Percentiles rank a stretch among this genome's conserved stretches.
Evolutionary conservation across 2,329 filamentous ascomycete species (phyloP).

Genomic region (Fusarium poae): DNA sequence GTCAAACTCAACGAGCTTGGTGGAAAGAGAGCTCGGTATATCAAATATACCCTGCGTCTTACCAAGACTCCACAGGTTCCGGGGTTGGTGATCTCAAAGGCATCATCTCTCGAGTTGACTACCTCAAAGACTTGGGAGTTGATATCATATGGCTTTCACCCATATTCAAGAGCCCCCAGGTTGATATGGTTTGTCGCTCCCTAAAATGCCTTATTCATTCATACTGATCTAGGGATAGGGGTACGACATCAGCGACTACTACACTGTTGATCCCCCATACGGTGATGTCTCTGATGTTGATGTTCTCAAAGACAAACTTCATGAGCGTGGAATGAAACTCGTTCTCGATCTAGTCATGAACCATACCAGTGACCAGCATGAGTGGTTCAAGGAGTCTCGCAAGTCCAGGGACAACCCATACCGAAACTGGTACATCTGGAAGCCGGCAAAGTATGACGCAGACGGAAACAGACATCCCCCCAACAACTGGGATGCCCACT

Average conservation of each 20-base stretch:
- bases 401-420: conserved; percentile 66
- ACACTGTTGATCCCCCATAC: conserved; percentile 73
- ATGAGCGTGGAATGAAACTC: conserved; percentile 74
- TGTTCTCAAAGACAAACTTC: conserved; percentile 69
- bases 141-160: conserved; percentile 69
- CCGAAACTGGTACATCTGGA: conserved; percentile 76
- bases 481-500: conserved; percentile 67
- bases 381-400: conserved; percentile 69
- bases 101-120: conserved; percentile 68
- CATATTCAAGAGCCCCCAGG: conserved; percentile 66
- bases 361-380: conserved; percentile 71
- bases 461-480: conserved; percentile 71
- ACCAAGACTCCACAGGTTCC: conserved; percentile 69
- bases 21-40: conserved; percentile 73
- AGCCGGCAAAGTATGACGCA: conserved; percentile 66
- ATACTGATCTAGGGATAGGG: conserved; percentile 57
- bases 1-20: conserved; percentile 57
- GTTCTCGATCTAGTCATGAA: conserved; percentile 81
- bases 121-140: conserved; percentile 67
- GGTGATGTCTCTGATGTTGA: conserved; percentile 77
- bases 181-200: conserved; percentile 68
- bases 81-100: conserved; percentile 69
- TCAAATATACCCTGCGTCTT: conserved; percentile 73
- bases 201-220: background rate
- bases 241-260: conserved; percentile 79